These are phyloP conservation scores for Puccinellia tenuiflora DNA, from an alignment of 176 grass and related monocot species.

Conservation along the genomic window DNA sequence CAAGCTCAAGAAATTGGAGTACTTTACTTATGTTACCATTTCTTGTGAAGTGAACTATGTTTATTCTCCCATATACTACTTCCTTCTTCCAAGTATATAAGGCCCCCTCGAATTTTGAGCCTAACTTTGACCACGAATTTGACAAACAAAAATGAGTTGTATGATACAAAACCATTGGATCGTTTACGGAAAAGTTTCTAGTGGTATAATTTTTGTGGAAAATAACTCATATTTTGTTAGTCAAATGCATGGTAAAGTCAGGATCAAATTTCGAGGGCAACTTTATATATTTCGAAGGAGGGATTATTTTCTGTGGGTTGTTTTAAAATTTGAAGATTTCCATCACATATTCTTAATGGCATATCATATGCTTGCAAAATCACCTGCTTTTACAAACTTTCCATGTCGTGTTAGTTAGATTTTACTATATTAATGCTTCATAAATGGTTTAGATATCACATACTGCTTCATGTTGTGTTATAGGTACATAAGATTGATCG, in stretches of 20 bases:
- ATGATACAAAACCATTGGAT: neutral
- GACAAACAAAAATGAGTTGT: neutral
- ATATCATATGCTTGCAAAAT: constrained; percentile 2
- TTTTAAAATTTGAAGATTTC: neutral
- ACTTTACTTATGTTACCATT: constrained; percentile 37
- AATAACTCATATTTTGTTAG: neutral
- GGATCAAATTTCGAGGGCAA: neutral
- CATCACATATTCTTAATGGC: neutral
- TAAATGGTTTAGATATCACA: neutral
- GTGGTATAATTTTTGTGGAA: neutral
- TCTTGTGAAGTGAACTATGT: constrained; percentile 5
- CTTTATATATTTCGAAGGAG: neutral
- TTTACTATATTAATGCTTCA: neutral
- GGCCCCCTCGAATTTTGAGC: neutral
- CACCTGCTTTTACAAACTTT: neutral
- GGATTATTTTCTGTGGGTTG: neutral
- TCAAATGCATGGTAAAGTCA: neutral
- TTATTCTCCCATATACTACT: constrained; percentile 1
- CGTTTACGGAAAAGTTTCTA: neutral
- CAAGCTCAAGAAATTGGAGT: constrained; percentile 70
- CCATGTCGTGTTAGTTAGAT: neutral
- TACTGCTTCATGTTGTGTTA: constrained; percentile 15
- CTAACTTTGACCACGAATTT: neutral
- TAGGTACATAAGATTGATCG: constrained; percentile 86
- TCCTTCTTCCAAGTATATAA: neutral